Conservation (phyloP, 176 grass and related monocot genomes). For the Eragrostis nindensis region DNA sequence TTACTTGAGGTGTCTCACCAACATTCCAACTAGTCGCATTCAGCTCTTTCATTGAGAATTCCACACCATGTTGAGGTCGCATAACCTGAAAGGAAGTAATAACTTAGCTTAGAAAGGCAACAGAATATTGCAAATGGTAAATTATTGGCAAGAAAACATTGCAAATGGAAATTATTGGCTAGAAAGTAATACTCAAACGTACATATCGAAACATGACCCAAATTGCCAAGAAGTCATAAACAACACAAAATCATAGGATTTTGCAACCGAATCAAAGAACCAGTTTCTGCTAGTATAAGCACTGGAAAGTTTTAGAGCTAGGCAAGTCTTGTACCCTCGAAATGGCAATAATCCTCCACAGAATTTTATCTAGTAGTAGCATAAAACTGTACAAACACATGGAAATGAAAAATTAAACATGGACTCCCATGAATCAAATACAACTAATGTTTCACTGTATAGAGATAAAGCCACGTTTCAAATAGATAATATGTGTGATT, state of each 20-base stretch:
- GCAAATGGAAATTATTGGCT: too few species aligned
- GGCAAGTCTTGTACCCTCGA: background rate
- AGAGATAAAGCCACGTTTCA: conserved; percentile 1
- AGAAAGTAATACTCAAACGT: too few species aligned
- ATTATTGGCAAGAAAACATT: too few species aligned
- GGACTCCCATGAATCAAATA: background rate
- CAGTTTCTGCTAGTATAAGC: conserved; percentile 8
- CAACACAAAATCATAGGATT: too few species aligned
- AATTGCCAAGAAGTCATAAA: too few species aligned
- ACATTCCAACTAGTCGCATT: conserved; percentile 67
- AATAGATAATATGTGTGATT: background rate
- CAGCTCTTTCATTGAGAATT: conserved; percentile 60
- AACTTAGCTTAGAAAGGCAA: conserved; percentile 2
- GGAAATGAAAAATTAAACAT: too few species aligned
- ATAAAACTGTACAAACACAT: background rate
- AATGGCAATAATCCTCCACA: background rate
- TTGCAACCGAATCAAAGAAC: background rate
- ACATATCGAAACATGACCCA: too few species aligned
- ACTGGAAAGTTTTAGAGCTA: conserved; percentile 13
- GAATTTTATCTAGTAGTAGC: background rate
- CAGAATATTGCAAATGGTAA: background rate
- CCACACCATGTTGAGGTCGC: conserved; percentile 57
- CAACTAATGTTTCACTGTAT: background rate
- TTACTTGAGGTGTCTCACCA: conserved; percentile 65
- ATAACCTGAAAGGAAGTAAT: conserved; percentile 42